Evolutionary conservation across 352 stramenopile species (phyloP), one percentile per base, ranked within the genome.

Genomic region (Phytophthora tentaculata): DNA sequence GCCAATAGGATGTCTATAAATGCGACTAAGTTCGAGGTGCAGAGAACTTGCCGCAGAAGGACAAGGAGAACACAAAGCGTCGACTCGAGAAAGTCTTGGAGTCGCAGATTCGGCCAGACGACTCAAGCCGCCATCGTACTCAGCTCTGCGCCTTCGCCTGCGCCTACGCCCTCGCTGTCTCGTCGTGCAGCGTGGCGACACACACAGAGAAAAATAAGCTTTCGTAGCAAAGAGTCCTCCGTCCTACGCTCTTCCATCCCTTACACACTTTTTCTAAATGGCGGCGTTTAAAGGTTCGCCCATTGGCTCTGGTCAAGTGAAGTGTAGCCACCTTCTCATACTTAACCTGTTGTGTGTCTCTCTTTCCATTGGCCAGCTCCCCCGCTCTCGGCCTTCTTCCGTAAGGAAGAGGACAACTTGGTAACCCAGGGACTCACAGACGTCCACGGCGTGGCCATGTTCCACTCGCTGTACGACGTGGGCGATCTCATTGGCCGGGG

Each of bases 381-480:
- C 20, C 88, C 85, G 62, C 83, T 96, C 52, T 96, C 88, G 26
- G 86, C 86, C 43, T 96, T 96, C 60, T 96, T 96, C 80, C 87
- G 87, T 53, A 91, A 94, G 67, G 87, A 96, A 59, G 86, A 96
- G 62, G 84, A 94, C 59, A 77, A 84, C 20, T 64, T 95, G 14
- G 88, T 96, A 22, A 96, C 88, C 19, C 87, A 95, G 62, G 87
- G 88, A 50, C 83, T 95, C 56, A 80, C 88, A 19, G 87, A 95
- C 50, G 87, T 94, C 20, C 85, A 94, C 62, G 77, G 83, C 41
- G 75, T 89, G 43, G 85, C 79, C 55, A 95, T 95, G 87, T 96
- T 96, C 75, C 87, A 95, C 73, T 89, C 88, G 52, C 79, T 93
- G n/a, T 95, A 95, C 67, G 87, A 96, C 61, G 86, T 96, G 43